phyloP scores from a whole-genome alignment of 441 rosid species.

The Adansonia madagascariensis region DNA sequence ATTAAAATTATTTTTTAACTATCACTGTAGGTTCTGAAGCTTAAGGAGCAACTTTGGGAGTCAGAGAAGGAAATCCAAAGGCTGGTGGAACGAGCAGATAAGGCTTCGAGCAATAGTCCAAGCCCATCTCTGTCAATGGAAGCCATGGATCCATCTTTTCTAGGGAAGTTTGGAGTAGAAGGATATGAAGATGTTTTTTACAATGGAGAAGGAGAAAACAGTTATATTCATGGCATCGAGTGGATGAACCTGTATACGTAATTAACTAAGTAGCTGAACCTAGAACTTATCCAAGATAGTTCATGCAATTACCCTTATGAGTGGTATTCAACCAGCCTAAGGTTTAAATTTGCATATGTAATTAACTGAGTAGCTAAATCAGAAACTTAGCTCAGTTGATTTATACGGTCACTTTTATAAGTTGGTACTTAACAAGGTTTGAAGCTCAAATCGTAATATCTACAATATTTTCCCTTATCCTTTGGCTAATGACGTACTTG shows the following conservation, averaged over 20 bases:
- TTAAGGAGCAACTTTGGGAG: conserved; percentile 57
- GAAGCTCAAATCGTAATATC: too few relatives aligned
- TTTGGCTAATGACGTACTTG: too few relatives aligned
- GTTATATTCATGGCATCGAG: conserved; percentile 49
- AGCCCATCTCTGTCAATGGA: conserved; percentile 54
- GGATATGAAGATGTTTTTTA: conserved; percentile 46
- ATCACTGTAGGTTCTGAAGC: conserved; percentile 51
- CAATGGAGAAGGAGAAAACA: conserved; percentile 38
- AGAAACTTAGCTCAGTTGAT: too few relatives aligned
- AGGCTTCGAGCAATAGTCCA: conserved; percentile 51
- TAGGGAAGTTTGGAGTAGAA: conserved; percentile 47
- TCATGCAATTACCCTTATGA: too few relatives aligned
- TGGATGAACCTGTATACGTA: conserved; percentile 44
- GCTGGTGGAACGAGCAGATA: conserved; percentile 49
- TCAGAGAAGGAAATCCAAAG: conserved; percentile 58
- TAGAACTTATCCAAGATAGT: too few relatives aligned
- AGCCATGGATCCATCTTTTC: conserved; percentile 34
- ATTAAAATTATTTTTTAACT: too few relatives aligned
- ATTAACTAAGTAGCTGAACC: neutral
- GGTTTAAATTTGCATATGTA: too few relatives aligned
- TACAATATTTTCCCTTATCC: too few relatives aligned
- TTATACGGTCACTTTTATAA: too few relatives aligned
- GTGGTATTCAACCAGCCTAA: too few relatives aligned
- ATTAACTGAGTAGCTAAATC: too few relatives aligned
- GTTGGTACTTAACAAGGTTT: too few relatives aligned